A percentile compares a stretch with the other conserved stretches of the same genome.
Conservation (phyloP, 2,329 filamentous ascomycete species). For the Sarocladiaceae sp. region DNA sequence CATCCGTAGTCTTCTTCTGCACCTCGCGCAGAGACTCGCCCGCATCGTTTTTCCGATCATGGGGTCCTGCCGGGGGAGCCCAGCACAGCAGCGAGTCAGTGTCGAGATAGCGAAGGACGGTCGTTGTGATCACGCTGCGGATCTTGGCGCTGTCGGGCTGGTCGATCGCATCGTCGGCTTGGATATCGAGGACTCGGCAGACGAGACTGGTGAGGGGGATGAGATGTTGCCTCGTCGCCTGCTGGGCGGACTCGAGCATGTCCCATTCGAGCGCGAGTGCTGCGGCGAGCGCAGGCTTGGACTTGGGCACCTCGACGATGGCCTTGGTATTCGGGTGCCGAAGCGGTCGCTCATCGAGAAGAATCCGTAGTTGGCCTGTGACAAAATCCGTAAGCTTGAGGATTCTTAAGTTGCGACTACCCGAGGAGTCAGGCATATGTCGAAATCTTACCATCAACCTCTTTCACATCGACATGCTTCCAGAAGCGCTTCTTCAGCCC, state of each 20-base stretch:
- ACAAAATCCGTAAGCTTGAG: not conserved
- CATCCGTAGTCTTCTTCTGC: conserved; percentile 63
- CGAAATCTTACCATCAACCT: conserved; percentile 50
- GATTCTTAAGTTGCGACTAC: not conserved
- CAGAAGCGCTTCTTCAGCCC: conserved; percentile 71
- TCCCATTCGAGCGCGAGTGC: conserved; percentile 95
- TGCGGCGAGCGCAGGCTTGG: conserved; percentile 74
- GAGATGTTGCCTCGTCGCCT: conserved; percentile 78
- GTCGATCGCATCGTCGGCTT: conserved; percentile 50
- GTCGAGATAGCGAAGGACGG: conserved; percentile 77
- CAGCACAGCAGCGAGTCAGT: conserved; percentile 93
- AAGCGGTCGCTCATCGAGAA: conserved; percentile 73
- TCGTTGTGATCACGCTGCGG: conserved; percentile 57
- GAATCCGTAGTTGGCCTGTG: conserved; percentile 48
- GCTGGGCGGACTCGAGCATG: conserved; percentile 69
- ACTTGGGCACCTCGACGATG: conserved; percentile 63
- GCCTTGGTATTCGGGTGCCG: conserved; percentile 68
- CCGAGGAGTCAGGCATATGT: not conserved
- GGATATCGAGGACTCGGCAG: conserved; percentile 78
- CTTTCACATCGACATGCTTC: conserved; percentile 71
- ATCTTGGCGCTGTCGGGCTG: conserved; percentile 39
- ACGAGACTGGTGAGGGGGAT: conserved; percentile 84
- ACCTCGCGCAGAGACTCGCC: conserved; percentile 60
- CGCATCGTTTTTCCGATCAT: conserved; percentile 38
- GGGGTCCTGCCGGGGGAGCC: conserved; percentile 52